Base-by-base conservation (phyloP, 2,329 filamentous ascomycete genomes). In the Exophiala calicioides region DNA sequence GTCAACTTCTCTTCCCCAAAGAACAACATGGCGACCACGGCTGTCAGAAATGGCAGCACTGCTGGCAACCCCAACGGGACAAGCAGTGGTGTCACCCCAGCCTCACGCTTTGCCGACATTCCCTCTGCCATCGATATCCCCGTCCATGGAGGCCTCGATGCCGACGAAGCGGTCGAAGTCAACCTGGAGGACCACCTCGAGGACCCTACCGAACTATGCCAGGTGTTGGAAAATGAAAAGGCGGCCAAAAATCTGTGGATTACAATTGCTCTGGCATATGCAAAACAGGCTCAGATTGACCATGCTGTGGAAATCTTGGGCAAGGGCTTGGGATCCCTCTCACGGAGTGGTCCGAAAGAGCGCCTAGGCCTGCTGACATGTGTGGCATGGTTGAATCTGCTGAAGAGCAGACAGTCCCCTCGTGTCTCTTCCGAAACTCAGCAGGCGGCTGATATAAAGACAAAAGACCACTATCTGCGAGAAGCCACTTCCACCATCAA, bases 171-270 rank as follows among this genome's bases (percentile, higher is more conserved):
- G 62, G 93, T 98, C 67, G 93, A 97, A 72, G 88, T 98, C 62
- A 88, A 94, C 64, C 81, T 97, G 43, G 86, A 90, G 64, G 88
- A 91, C 56, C 82, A 96, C 29, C 81, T 90, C 51, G 93, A 97
- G 66, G 93, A 97, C 64, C 88, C 89, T 15, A 95, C 88, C 35
- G 93, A 98, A 72, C 79, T 98, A 4, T 98, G 93, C 68, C 93
- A 88, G 21, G 79, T 98, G 39, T 82, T 98, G 55, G 91, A 98
- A 71, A 95, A 93, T 63, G 94, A 98, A 68, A 84, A 85, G 62
- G 90, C 90, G 12, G 86, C 88, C 27, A 90, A 91, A 61, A 88
- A 85, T 41, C 94, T 94, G 59, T 98, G 94, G 94, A 91, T 98
- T 77, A 91, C 89, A n/a, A 93, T 97, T 57, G 88, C 94, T 31